Base-by-base conservation (phyloP, 306 rosid genomes). In the Cucumis hystrix region DNA sequence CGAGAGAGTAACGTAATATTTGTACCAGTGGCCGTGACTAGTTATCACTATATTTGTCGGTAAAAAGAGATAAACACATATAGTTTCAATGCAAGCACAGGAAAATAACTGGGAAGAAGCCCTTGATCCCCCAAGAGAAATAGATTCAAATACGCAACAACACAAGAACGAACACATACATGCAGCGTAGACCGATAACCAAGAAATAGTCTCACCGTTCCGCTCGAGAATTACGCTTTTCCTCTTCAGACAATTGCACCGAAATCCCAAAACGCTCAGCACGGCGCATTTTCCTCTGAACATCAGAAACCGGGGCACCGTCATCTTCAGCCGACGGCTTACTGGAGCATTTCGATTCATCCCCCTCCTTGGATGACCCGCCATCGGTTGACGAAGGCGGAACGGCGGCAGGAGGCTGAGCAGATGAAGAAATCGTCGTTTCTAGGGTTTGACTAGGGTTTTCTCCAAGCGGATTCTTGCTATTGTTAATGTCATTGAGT, bases 211-310 rank as follows among this genome's bases (percentile, higher is more conserved):
- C 17, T 49, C 60, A 94, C 98, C 97, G 91, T 82, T 94, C 96
- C 0, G 96, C 96, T 35, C 98, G 88, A 45, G 97, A 90, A 81
- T 94, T 92, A 68, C 96, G 98, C 83, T 91, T 94, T 76, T 91
- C 96, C 78, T 88, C 82, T 63, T 91, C 95, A 18, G 94, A 86
- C 23, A 91, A 73, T 83, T 92, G 96, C 66, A 90, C 89, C 10
- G 95, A 75, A 33, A 94, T 90, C 9, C 98, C 98, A 45, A 94
- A 94, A 47, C 98, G 90, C 87, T 94, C 96, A 0, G 97, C 98
- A 39, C 98, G 92, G 78, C 89, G 93, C 20, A 89, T 88, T 87
- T 94, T 94, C 88, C 91, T 95, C 86, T 88, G 89, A 70, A 80
- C 43, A 76, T 82, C 86, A 76, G 91, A 81, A 62, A 80, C 88